These are phyloP conservation scores for Clarireedia homoeocarpa DNA, from an alignment of 2,329 filamentous ascomycete species.

Conservation along the genomic window DNA sequence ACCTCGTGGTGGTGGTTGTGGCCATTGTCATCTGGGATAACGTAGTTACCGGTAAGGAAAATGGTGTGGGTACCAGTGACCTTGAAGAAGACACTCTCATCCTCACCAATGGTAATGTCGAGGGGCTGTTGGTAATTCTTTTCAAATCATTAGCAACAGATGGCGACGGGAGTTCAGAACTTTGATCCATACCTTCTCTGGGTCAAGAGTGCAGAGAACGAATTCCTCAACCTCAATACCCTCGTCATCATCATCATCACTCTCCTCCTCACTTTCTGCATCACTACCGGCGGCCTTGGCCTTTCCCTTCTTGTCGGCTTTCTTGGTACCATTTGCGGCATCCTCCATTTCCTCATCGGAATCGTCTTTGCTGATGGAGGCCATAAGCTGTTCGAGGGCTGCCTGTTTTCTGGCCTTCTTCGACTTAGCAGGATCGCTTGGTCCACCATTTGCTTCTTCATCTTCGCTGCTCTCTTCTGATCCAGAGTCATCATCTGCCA, in stretches of 20 bases:
- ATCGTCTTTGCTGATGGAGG: conserved; percentile 51
- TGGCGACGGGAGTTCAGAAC: too few relatives aligned
- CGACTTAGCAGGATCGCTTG: conserved; percentile 82
- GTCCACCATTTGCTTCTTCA: conserved; percentile 76
- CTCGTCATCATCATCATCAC: conserved; percentile 47
- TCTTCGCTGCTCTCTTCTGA: conserved; percentile 38
- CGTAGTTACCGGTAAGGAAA: conserved; percentile 93
- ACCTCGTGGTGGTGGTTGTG: conserved; percentile 49
- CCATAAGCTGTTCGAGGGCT: conserved; percentile 69
- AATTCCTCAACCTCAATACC: conserved; percentile 73
- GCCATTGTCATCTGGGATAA: conserved; percentile 59
- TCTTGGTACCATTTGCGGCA: conserved; percentile 53
- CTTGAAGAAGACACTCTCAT: conserved; percentile 87
- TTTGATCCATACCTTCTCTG: conserved; percentile 63
- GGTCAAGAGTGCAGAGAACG: conserved; percentile 92
- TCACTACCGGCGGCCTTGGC: conserved; percentile 52
- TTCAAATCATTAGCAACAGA: neutral
- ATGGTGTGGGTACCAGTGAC: conserved; percentile 85
- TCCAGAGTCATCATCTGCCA: conserved; percentile 47
- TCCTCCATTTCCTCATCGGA: conserved; percentile 69
- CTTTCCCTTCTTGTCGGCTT: conserved; percentile 62
- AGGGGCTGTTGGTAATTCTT: conserved; percentile 93
- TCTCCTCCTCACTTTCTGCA: conserved; percentile 44
- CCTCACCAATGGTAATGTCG: conserved; percentile 83
- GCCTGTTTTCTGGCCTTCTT: conserved; percentile 80